Evolutionary conservation across 176 grass and related monocot species (phyloP).

Genomic region (Rhynchospora tenuis): DNA sequence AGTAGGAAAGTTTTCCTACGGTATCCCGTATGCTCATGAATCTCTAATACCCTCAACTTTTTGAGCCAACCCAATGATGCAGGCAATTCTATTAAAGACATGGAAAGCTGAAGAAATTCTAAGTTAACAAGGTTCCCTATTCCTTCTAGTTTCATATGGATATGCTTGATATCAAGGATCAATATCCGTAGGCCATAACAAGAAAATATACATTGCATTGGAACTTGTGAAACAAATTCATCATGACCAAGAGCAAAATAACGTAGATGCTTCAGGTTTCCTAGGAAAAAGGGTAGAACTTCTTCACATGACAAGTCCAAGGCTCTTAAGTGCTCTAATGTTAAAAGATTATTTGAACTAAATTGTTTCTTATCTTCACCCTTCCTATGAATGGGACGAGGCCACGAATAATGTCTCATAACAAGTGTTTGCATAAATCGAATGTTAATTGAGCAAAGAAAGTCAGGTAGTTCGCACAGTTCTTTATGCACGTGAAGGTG

Average conservation of each 20-base stretch:
- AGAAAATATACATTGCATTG: neutral
- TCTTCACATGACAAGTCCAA: neutral
- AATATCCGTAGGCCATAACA: neutral
- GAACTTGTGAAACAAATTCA: neutral
- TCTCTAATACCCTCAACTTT: neutral
- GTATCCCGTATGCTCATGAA: neutral
- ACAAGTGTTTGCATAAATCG: neutral
- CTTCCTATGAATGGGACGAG: neutral
- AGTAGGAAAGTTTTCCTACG: neutral
- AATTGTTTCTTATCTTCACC: neutral
- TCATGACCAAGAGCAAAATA: neutral
- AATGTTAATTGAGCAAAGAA: neutral
- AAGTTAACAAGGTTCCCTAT: slow-evolving; percentile 4
- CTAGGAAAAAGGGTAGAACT: neutral
- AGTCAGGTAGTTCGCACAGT: no score
- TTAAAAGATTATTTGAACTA: neutral
- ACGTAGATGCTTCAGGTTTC: neutral
- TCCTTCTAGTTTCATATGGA: neutral
- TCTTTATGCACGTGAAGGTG: neutral
- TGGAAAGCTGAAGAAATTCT: neutral
- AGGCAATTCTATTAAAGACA: neutral
- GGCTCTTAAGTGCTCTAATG: neutral
- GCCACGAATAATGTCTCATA: no score
- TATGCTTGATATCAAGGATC: neutral
- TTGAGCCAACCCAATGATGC: slow-evolving; percentile 4